Conservation (phyloP, 2,329 filamentous ascomycete species). For the Sporothrix pseudoabietina region DNA sequence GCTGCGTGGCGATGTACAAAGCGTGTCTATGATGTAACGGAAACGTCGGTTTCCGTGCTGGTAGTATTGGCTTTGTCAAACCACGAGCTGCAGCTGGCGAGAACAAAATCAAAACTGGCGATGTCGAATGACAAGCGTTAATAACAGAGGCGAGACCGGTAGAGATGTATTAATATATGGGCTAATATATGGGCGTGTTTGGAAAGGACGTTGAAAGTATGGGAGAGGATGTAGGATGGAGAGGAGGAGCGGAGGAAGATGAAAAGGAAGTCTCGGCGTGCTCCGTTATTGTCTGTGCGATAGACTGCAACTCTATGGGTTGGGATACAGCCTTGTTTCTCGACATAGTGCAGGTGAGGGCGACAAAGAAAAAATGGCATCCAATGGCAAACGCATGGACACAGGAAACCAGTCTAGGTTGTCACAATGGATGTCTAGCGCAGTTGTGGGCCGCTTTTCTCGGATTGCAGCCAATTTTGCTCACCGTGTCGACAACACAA, state of each 20-base stretch:
- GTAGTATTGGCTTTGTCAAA: not conserved
- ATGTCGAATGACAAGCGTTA: not conserved
- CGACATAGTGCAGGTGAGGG: not conserved
- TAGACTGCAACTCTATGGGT: constrained; percentile 3
- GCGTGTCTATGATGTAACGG: not conserved
- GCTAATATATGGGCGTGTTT: not conserved
- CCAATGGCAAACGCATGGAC: not conserved
- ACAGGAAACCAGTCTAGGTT: not conserved
- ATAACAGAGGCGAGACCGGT: not conserved
- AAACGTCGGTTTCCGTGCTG: not conserved
- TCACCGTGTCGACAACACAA: constrained; percentile 14
- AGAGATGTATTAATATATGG: not conserved
- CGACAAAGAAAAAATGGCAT: not conserved
- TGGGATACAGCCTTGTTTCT: constrained; percentile 18
- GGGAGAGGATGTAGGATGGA: no score
- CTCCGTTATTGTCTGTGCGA: constrained; percentile 2
- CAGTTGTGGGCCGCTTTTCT: not conserved
- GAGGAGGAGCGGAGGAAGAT: not conserved
- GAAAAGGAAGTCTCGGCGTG: constrained; percentile 1
- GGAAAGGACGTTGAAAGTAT: not conserved
- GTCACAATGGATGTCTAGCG: not conserved
- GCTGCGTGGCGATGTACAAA: not conserved
- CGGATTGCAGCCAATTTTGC: not conserved
- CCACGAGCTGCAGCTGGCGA: not conserved
- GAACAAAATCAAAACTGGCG: not conserved